Percentiles rank a stretch among this genome's conserved stretches.
Evolutionary conservation across 2,329 filamentous ascomycete species (phyloP).

Genomic region (Cercospora zeina): DNA sequence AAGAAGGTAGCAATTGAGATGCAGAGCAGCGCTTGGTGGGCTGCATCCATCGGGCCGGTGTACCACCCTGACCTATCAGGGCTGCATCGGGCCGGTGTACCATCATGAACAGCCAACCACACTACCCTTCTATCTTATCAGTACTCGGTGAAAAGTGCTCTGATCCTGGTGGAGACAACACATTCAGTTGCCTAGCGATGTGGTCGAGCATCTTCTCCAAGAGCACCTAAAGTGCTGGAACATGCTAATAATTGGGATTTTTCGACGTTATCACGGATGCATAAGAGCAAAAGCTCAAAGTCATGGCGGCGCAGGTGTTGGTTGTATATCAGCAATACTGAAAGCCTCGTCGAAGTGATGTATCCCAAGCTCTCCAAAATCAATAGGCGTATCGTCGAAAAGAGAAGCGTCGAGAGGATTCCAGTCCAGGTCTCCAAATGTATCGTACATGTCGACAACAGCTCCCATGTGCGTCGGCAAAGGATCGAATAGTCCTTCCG

Average conservation of each 20-base stretch:
- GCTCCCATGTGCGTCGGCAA: slow-evolving; percentile 5
- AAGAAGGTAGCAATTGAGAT: background rate
- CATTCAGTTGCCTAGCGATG: no score
- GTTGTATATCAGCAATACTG: slow-evolving; percentile 20
- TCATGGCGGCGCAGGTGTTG: slow-evolving; percentile 7
- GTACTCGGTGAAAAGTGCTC: no score
- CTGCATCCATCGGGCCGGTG: background rate
- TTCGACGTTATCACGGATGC: background rate
- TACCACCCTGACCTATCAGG: background rate
- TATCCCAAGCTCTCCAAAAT: slow-evolving; percentile 19
- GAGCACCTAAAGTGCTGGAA: background rate
- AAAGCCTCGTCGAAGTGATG: slow-evolving; percentile 26
- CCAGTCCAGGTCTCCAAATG: slow-evolving; percentile 23
- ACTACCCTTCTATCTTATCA: no score
- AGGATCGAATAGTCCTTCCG: slow-evolving; percentile 8
- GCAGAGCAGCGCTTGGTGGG: background rate
- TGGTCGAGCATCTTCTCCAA: no score
- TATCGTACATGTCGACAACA: slow-evolving; percentile 15
- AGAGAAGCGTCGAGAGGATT: slow-evolving; percentile 22
- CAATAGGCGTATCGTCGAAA: slow-evolving; percentile 22
- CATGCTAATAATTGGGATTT: background rate
- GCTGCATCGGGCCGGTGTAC: background rate
- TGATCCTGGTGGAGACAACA: no score
- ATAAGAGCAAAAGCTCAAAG: background rate
- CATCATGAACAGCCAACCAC: no score